A percentile compares a stretch with the other conserved stretches of the same genome.
Conservation (phyloP, 2,329 filamentous ascomycete genomes). For the Phialemoniopsis sp. region DNA sequence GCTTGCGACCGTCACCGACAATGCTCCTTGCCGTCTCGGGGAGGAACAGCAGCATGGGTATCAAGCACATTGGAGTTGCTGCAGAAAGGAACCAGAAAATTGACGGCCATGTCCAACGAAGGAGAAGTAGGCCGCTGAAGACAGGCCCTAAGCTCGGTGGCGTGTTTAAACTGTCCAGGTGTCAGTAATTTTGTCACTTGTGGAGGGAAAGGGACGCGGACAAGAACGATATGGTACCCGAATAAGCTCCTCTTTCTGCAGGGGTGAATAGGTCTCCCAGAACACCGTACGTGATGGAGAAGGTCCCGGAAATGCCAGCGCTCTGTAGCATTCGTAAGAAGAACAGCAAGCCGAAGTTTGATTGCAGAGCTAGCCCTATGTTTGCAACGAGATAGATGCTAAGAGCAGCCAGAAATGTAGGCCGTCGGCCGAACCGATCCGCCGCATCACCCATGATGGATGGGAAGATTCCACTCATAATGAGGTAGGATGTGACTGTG, state of each 20-base stretch:
- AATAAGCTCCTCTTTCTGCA: background rate
- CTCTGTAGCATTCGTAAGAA: constrained; percentile 4
- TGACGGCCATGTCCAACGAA: constrained; percentile 29
- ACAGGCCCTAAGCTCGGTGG: constrained; percentile 21
- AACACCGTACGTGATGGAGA: background rate
- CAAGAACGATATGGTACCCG: background rate
- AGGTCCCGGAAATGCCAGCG: background rate
- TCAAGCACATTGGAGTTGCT: constrained; percentile 13
- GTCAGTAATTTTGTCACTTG: no score
- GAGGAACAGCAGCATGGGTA: constrained; percentile 13
- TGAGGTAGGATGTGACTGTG: constrained; percentile 32
- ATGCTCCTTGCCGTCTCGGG: constrained; percentile 23
- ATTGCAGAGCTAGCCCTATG: constrained; percentile 2
- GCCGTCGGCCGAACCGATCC: background rate
- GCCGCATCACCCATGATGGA: background rate
- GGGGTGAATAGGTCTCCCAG: background rate
- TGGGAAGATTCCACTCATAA: constrained; percentile 14
- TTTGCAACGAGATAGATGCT: constrained; percentile 1
- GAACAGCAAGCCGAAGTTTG: background rate
- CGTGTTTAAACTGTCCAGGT: no score
- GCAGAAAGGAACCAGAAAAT: constrained; percentile 33
- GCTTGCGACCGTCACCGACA: no score
- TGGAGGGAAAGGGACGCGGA: background rate
- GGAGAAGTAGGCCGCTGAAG: constrained; percentile 24
- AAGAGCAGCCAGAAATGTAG: background rate